Evolutionary conservation across 768 basidiomycete species (phyloP).

Genomic region (Xerocomellus chrysenteron): DNA sequence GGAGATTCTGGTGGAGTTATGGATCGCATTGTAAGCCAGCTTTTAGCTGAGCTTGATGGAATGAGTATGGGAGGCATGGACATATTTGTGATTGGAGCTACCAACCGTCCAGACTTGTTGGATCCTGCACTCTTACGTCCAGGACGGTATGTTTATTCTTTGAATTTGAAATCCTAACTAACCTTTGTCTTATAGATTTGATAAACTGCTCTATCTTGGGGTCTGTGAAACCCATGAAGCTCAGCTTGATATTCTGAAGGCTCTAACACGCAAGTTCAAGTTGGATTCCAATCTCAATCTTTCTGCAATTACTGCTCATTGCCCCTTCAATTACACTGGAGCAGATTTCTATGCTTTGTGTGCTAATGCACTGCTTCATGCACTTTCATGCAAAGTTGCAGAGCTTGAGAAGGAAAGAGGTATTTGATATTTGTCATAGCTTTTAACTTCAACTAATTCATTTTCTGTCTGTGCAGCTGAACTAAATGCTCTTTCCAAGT

Average conservation of each 20-base stretch:
- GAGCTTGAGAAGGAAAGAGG: constrained; percentile 76
- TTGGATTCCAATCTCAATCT: constrained; percentile 70
- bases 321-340: constrained; percentile 93
- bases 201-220: constrained; percentile 93
- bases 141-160: constrained; percentile 56
- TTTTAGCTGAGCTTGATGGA: constrained; percentile 91
- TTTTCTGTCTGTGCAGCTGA: constrained; percentile 2
- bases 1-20: constrained; percentile 97
- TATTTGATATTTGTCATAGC: constrained; percentile 19
- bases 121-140: constrained; percentile 89
- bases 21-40: constrained; percentile 95
- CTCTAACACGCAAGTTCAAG: constrained; percentile 90
- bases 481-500: constrained; percentile 48
- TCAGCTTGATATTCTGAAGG: constrained; percentile 83
- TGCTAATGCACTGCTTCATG: constrained; percentile 92
- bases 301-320: constrained; percentile 59
- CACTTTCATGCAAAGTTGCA: constrained; percentile 87
- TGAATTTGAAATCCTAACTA: not conserved
- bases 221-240: constrained; percentile 85
- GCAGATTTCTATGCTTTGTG: constrained; percentile 98
- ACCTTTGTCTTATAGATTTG: constrained; percentile 62
- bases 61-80: constrained; percentile 69
- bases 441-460: not conserved
- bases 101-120: constrained; percentile 89
- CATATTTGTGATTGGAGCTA: constrained; percentile 95